phyloP scores from a whole-genome alignment of 164 flowering plant species.

The Aristolochia fimbriata region DNA sequence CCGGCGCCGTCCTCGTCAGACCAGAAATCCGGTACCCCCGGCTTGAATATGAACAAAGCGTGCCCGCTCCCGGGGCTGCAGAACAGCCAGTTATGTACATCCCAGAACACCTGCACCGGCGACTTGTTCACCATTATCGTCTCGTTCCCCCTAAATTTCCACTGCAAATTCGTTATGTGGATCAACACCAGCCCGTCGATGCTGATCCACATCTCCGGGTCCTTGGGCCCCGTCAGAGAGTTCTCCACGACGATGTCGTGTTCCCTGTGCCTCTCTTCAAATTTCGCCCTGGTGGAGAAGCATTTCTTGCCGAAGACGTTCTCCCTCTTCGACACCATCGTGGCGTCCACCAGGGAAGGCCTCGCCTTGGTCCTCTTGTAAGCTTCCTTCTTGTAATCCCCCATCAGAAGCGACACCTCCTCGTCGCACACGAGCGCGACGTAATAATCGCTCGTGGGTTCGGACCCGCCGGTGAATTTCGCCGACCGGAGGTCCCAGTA shows the following conservation, averaged over 20 bases:
- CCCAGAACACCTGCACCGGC: conserved; percentile 58
- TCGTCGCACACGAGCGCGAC: conserved; percentile 68
- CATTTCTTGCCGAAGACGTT: conserved; percentile 64
- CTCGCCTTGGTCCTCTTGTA: conserved; percentile 64
- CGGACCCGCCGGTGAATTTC: conserved; percentile 57
- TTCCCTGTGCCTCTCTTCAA: conserved; percentile 47
- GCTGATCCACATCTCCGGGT: conserved; percentile 75
- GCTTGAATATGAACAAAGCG: conserved; percentile 58
- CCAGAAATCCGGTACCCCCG: conserved; percentile 13
- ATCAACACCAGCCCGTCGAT: conserved; percentile 43
- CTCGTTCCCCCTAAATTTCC: conserved; percentile 71
- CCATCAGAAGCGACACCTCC: conserved; percentile 71
- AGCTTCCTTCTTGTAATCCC: conserved; percentile 76
- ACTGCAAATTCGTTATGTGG: conserved; percentile 44
- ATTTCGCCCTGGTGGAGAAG: conserved; percentile 60
- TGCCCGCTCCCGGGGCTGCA: conserved; percentile 27
- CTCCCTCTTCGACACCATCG: conserved; percentile 52
- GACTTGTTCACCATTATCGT: conserved; percentile 28
- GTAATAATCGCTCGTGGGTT: conserved; percentile 59
- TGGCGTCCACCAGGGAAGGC: conserved; percentile 60
- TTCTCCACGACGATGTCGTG: conserved; percentile 76
- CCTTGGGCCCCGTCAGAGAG: conserved; percentile 42
- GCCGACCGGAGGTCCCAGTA: conserved; percentile 83
- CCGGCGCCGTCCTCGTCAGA: conserved; percentile 8
- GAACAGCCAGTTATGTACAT: conserved; percentile 70